Base-by-base conservation (phyloP, 192 early-diverging fungal species). In the Rhizoclosmatium globosum region DNA sequence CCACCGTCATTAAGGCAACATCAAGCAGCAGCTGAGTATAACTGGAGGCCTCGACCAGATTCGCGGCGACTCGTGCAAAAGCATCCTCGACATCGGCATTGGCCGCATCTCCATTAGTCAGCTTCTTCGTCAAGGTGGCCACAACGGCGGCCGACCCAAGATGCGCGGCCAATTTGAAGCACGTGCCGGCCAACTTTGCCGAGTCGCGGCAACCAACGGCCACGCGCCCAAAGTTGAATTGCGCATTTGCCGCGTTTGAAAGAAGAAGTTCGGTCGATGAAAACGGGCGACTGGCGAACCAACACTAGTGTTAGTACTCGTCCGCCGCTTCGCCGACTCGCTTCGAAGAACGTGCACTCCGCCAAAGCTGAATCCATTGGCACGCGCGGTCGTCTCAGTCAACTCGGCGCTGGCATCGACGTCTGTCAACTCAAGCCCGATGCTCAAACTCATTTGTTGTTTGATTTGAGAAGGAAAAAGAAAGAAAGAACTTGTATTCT, bases 141-240 rank as follows among this genome's bases (percentile, higher is more conserved):
- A 60, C n/a, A 94, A 78, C 4, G 89, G 82, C 3, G 84, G 71
- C 6, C 94, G 59, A 2, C 93, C 92, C 41, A 95, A 71, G 83
- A 95, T 92, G 11, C 86, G 71, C 0, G 87, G 89, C 93, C 93
- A 95, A 6, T 90, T 83, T n/a, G 90, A 84, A 78, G 80, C 11
- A 61, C 62, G 47, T 78, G 39, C 2, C 72, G 78, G 21, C 73
- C 48, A 0, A 19, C 21, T 74, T 83, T 95, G 81, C 65, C 79
- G 84, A 21, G 64, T 47, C 47, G 85, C 53, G 23, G 83, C 65
- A 43, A 56, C 23, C 67, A 3, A 83, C 82, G 19, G 73, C 79
- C 17, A 58, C 64, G 50, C 75, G 31, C 2, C 69, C 76, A 42
- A 79, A 48, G 0, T 19, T 21, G 13, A 17, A 82, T 48, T 86